These are phyloP conservation scores for Monosporascus sp. DNA, from an alignment of 2,329 filamentous ascomycete species.

Conservation along the genomic window DNA sequence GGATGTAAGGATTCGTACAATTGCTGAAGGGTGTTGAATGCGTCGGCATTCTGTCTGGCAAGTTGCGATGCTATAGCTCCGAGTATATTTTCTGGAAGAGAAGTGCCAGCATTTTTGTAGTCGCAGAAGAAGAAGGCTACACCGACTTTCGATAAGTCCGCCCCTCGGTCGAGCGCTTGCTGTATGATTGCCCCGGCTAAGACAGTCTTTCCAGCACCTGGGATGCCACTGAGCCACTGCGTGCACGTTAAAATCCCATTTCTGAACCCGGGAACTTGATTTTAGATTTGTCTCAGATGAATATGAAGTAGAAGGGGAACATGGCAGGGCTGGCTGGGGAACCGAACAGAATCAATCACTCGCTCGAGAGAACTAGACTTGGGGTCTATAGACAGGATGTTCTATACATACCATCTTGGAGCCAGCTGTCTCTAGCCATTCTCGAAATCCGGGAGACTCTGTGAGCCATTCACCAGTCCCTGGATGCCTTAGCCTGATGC, in stretches of 20 bases:
- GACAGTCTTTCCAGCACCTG: slow-evolving; percentile 24
- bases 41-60: slow-evolving; percentile 21
- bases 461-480: slow-evolving; percentile 18
- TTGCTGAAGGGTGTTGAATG: slow-evolving; percentile 13
- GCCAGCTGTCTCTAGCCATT: slow-evolving; percentile 13
- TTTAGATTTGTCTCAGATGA: no score
- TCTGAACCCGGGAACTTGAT: no score
- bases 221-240: slow-evolving; percentile 23
- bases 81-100: slow-evolving; percentile 17
- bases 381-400: no score
- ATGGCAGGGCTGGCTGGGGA: no score
- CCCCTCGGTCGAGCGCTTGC: slow-evolving; percentile 7
- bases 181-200: slow-evolving; percentile 19
- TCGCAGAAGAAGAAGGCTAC: slow-evolving; percentile 28
- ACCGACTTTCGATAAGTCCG: slow-evolving; percentile 1
- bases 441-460: slow-evolving; percentile 7
- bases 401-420: neutral
- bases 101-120: slow-evolving; percentile 18
- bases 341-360: no score
- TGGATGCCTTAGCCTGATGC: slow-evolving; percentile 15
- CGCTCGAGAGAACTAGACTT: no score
- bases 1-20: slow-evolving; percentile 13
- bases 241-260: neutral
- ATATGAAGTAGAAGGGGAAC: no score
- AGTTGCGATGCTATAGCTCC: slow-evolving; percentile 23